Evolutionary conservation across 179 eudicot genomes (phyloP), one percentile per base, ranked within the genome.

Genomic region (Silene vulgaris): DNA sequence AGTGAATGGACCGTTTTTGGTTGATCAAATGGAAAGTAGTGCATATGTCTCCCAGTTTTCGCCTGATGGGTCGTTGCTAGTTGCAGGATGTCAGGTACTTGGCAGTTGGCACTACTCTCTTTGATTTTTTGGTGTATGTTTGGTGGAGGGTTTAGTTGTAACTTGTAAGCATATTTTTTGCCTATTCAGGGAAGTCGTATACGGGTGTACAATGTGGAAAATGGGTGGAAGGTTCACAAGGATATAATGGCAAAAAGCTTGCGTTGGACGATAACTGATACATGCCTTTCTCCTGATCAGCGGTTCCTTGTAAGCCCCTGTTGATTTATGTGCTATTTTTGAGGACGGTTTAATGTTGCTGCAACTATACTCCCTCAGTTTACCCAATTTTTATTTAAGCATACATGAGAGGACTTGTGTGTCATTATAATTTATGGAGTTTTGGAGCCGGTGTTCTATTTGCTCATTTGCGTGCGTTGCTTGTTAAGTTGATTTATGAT

Each of bases 31-130:
- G 91, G 79, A 74, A 11, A 91, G 90, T 63, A 65, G 87, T 82
- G 91, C 91, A 30, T 91, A 90, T 85, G 91, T 91, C 29, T 90
- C 92, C 0, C 95, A 90, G 52, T 91, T 90, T 85, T 91, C 97
- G 0, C 78, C 69, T 1, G 92, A 91, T 69, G 97, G 97, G 7
- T 87, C 97, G 5, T 85, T 87, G 61, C 85, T 90, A 67, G 85
- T 91, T 74, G 95, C 91, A 21, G 97, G 88, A 67, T 89, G 69
- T 85, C 97, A 91, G 97, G 97, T 91, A 81, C 40, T 59, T 48
- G 59, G 48, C 40, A 35, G 7, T 35, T 32, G 35, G 35, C 35
- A 32, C 54, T 48, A 48, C 54, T 12, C 56, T 73, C 21, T 32
- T 21, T 50, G 11, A 8, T 5, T 29, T 40, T 40, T 1, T 40